Conservation (phyloP, 331 rosid genomes). For the Cucumis variabilis region DNA sequence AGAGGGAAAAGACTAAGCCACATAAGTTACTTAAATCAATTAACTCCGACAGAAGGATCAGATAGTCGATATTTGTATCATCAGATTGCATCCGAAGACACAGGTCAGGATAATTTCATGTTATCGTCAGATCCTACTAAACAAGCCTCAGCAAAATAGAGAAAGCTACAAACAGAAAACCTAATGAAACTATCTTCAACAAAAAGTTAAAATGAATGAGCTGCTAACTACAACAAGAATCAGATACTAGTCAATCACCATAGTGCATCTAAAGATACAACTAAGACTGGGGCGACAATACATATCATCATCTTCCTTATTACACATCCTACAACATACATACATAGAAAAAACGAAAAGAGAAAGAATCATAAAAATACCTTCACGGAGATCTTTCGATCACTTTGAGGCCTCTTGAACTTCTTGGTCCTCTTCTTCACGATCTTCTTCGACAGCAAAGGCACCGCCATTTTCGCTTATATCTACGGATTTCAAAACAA, state of each 20-base stretch:
- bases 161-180: neutral
- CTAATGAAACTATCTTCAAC: neutral
- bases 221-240: slow-evolving; percentile 29
- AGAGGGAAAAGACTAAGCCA: neutral
- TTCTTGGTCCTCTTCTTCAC: slow-evolving; percentile 80
- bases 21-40: no score
- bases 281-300: slow-evolving; percentile 98
- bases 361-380: slow-evolving; percentile 29
- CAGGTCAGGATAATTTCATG: neutral
- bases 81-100: neutral
- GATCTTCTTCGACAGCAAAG: slow-evolving; percentile 67
- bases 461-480: slow-evolving; percentile 75
- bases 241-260: slow-evolving; percentile 91
- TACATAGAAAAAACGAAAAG: neutral
- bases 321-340: neutral
- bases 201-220: neutral
- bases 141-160: neutral
- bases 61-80: neutral
- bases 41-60: neutral
- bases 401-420: slow-evolving; percentile 79
- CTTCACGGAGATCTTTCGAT: slow-evolving; percentile 77
- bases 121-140: neutral
- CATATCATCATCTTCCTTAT: slow-evolving; percentile 57
- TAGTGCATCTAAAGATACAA: slow-evolving; percentile 59
- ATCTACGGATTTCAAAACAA: neutral